Conservation (phyloP, 2,329 filamentous ascomycete genomes). For the Talaromyces albobiverticillius region DNA sequence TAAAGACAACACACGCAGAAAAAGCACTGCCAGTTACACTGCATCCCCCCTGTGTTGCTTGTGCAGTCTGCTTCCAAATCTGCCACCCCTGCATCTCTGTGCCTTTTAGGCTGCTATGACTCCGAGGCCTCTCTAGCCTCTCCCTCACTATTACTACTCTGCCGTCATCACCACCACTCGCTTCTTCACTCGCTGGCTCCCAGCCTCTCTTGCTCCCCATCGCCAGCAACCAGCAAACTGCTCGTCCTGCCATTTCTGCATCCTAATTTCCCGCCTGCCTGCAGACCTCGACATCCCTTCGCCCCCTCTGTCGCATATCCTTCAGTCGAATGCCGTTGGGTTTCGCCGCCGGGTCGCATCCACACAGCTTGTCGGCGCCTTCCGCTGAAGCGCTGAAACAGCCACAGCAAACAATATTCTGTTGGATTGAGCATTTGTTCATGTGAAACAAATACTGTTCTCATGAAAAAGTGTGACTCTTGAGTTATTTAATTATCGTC, state of each 20-base stretch:
- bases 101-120: not conserved
- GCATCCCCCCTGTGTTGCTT: not conserved
- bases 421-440: not conserved
- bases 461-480: not conserved
- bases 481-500: too few relatives aligned
- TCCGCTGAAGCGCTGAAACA: slow-evolving; percentile 11
- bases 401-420: slow-evolving; percentile 2
- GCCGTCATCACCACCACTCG: slow-evolving; percentile 6
- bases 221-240: not conserved
- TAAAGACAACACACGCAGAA: not conserved
- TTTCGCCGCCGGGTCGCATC: slow-evolving; percentile 2
- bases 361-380: slow-evolving; percentile 6
- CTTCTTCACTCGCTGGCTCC: not conserved
- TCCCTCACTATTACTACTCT: not conserved
- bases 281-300: not conserved
- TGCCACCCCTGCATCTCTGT: not conserved
- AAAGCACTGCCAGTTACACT: slow-evolving; percentile 1
- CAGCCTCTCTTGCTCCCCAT: slow-evolving; percentile 12
- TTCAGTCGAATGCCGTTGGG: not conserved
- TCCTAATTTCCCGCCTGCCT: not conserved
- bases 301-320: not conserved
- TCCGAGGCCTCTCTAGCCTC: not conserved
- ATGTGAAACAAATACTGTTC: not conserved
- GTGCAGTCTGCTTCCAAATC: not conserved
- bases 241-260: not conserved